These are phyloP conservation scores for Antitrichia curtipendula DNA, from an alignment of 225 moss, liverwort and hornwort species.

Conservation along the genomic window DNA sequence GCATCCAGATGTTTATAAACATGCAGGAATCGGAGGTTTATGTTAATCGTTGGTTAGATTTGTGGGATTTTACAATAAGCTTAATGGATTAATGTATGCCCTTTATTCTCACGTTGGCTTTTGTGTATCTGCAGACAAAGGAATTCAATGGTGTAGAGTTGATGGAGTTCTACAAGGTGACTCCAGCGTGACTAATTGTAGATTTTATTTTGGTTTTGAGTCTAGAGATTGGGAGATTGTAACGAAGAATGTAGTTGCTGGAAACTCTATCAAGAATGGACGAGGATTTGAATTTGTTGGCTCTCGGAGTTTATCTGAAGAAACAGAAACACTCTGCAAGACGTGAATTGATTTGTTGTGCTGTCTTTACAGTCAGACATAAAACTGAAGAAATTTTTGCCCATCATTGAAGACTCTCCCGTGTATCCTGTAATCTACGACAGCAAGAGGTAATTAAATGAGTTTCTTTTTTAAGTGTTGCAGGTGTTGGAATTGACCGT, in stretches of 20 bases:
- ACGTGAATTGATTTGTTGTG: not conserved
- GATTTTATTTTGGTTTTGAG: not conserved
- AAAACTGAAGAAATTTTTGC: constrained; percentile 88
- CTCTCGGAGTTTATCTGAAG: not conserved
- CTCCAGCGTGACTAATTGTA: not conserved
- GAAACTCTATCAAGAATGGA: not conserved
- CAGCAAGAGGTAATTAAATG: constrained; percentile 51
- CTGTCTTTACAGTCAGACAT: constrained; percentile 52
- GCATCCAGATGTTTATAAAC: not conserved
- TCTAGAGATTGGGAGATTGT: not conserved
- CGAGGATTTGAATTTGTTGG: not conserved
- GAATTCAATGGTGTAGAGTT: constrained; percentile 79
- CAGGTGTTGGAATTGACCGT: not conserved
- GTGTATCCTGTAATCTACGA: constrained; percentile 92
- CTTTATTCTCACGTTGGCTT: not conserved
- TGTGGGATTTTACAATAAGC: not conserved
- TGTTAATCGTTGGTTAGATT: not conserved
- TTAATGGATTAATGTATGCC: not conserved
- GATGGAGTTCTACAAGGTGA: constrained; percentile 93
- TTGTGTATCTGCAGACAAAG: constrained; percentile 54
- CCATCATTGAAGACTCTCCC: constrained; percentile 69
- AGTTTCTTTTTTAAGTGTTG: not conserved
- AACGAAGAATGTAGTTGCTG: not conserved
- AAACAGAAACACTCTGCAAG: not conserved
- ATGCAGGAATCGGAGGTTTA: not conserved